Evolutionary conservation across 805 yeast genomes (phyloP).

Genomic region (Teunomyces stri): DNA sequence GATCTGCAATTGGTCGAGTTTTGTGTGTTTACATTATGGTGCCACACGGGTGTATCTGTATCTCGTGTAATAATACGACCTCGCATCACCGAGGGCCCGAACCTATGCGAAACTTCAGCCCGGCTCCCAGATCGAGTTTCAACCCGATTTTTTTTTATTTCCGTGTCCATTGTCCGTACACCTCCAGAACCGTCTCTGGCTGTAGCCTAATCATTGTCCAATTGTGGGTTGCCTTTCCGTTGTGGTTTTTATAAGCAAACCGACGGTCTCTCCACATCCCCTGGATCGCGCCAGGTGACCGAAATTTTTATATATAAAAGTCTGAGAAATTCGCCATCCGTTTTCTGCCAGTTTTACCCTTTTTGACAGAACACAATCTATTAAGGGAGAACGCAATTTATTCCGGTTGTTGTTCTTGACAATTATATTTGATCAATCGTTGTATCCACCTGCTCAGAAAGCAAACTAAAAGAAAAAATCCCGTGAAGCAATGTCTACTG

Average conservation of each 20-base stretch:
- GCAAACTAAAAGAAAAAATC: not conserved
- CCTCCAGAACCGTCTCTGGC: no score
- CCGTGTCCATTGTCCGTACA: no score
- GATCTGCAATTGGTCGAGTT: not conserved
- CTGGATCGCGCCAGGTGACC: conserved; percentile 5
- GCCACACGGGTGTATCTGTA: not conserved
- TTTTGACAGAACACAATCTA: conserved; percentile 2
- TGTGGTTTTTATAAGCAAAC: not conserved
- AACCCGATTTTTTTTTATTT: no score
- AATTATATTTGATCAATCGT: conserved; percentile 1
- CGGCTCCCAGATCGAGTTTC: not conserved
- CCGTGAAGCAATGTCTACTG: conserved; percentile 8
- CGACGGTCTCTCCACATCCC: not conserved
- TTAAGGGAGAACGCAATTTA: conserved; percentile 2
- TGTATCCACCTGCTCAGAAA: not conserved
- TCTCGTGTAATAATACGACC: no score
- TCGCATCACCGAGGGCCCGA: not conserved
- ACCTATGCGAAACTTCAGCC: not conserved
- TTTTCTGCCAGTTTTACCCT: not conserved
- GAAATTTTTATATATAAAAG: conserved; percentile 7
- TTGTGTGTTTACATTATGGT: not conserved
- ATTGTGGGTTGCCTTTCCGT: not conserved
- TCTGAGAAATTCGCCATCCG: conserved; percentile 5
- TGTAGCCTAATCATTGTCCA: not conserved
- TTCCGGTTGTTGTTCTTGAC: conserved; percentile 2